A percentile compares a stretch with the other conserved stretches of the same genome.
Conservation (phyloP, 2,329 filamentous ascomycete genomes). For the Epichloe bromicola region DNA sequence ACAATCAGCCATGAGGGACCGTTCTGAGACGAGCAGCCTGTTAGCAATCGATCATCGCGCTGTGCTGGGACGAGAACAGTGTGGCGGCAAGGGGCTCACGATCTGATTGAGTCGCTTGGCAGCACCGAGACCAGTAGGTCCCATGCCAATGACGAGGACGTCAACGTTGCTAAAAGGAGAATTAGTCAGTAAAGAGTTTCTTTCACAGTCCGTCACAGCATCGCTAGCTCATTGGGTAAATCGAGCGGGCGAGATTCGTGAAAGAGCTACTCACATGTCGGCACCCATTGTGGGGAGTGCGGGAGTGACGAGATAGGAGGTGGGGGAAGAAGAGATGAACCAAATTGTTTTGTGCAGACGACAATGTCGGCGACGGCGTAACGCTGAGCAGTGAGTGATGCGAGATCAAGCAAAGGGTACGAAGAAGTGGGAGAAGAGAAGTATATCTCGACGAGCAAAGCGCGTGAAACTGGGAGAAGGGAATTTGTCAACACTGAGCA, state of each 20-base stretch:
- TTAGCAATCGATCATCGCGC: conserved; percentile 13
- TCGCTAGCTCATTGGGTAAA: background rate
- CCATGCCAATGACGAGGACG: conserved; percentile 94
- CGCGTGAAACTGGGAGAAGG: conserved; percentile 10
- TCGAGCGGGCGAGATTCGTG: background rate
- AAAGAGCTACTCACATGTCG: conserved; percentile 22
- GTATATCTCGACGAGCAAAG: conserved; percentile 9
- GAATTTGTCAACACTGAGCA: conserved; percentile 13
- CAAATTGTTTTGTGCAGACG: background rate
- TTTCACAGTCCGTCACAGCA: background rate
- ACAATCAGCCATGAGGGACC: conserved; percentile 92
- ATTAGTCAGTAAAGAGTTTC: conserved; percentile 9
- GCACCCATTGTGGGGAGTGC: conserved; percentile 25
- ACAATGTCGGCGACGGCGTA: conserved; percentile 5
- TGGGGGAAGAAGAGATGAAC: too few species aligned
- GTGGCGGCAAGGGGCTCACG: conserved; percentile 43
- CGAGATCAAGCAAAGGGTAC: background rate
- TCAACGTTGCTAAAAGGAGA: conserved; percentile 65
- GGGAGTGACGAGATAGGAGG: conserved; percentile 2
- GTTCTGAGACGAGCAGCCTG: conserved; percentile 41
- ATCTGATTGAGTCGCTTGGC: conserved; percentile 96
- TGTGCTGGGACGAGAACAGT: background rate
- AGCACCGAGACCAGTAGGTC: conserved; percentile 92
- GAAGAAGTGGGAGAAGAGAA: conserved; percentile 1
- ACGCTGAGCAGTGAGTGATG: conserved; percentile 6